A percentile compares a stretch with the other conserved stretches of the same genome.
These are phyloP conservation scores for Haemoproteus tartakovskyi DNA, from an alignment of 169 alveolate genomes.

Conservation along the genomic window DNA sequence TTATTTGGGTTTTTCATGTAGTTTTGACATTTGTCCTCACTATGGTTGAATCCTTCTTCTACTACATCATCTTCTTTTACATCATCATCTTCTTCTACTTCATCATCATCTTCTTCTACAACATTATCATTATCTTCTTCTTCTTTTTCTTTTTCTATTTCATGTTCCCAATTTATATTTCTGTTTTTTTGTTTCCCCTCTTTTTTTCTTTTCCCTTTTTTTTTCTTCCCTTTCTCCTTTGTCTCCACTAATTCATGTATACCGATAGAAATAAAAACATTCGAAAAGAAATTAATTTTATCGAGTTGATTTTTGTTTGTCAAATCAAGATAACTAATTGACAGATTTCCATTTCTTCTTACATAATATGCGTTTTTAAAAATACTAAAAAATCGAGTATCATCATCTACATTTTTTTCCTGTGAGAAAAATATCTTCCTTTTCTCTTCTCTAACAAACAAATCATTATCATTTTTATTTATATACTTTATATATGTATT, in stretches of 20 bases:
- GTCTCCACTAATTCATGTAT: constrained; percentile 10
- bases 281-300: constrained; percentile 30
- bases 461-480: constrained; percentile 20
- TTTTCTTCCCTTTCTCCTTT: background rate
- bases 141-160: too few species aligned
- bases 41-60: background rate
- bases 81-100: background rate
- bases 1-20: background rate
- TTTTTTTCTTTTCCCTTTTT: background rate
- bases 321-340: constrained; percentile 16
- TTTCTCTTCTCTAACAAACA: constrained; percentile 13
- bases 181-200: background rate
- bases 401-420: background rate
- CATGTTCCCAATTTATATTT: background rate
- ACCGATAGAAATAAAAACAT: constrained; percentile 61
- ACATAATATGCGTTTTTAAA: constrained; percentile 46
- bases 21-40: background rate
- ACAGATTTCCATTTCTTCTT: constrained; percentile 48
- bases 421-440: background rate
- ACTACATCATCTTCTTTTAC: background rate
- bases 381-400: constrained; percentile 9
- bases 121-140: background rate
- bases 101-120: background rate
- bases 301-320: constrained; percentile 5
- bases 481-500: constrained; percentile 30